Conservation (phyloP, 2,329 filamentous ascomycete species). For the Colletotrichum gloeosporioides region DNA sequence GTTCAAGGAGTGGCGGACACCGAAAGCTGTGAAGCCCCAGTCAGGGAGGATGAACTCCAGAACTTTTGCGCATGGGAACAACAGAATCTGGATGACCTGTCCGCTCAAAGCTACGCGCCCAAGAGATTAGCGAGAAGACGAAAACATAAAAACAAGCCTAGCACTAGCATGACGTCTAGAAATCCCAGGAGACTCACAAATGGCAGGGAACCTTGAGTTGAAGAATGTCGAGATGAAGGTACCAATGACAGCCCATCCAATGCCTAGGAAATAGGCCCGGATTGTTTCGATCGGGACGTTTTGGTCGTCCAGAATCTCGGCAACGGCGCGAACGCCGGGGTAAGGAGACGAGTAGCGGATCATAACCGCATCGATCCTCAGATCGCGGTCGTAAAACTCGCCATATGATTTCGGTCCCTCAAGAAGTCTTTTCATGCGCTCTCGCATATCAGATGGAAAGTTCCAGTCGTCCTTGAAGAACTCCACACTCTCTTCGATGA, state of each 20-base stretch:
- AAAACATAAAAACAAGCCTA: neutral
- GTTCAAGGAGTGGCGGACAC: conserved; percentile 38
- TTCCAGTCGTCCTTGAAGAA: conserved; percentile 51
- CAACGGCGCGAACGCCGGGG: conserved; percentile 46
- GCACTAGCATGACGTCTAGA: neutral
- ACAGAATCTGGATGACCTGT: conserved; percentile 48
- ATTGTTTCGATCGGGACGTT: conserved; percentile 44
- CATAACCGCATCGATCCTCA: conserved; percentile 44
- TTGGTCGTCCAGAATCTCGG: conserved; percentile 38
- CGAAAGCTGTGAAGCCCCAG: conserved; percentile 46
- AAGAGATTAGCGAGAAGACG: neutral
- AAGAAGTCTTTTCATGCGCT: conserved; percentile 43
- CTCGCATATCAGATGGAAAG: conserved; percentile 46
- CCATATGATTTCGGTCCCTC: conserved; percentile 44
- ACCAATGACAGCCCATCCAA: conserved; percentile 42
- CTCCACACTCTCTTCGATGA: conserved; percentile 39
- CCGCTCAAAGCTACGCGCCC: conserved; percentile 31
- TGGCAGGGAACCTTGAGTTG: conserved; percentile 44
- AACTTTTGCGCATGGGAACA: conserved; percentile 50
- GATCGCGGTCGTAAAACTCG: conserved; percentile 44
- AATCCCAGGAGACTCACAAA: conserved; percentile 27
- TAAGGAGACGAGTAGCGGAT: conserved; percentile 47
- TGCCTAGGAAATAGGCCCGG: conserved; percentile 46
- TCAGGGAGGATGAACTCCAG: conserved; percentile 49
- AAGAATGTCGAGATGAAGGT: conserved; percentile 47